Evolutionary conservation across 2,329 filamentous ascomycete genomes (phyloP).

Genomic region (Chrysoporthe deuterocubensis): DNA sequence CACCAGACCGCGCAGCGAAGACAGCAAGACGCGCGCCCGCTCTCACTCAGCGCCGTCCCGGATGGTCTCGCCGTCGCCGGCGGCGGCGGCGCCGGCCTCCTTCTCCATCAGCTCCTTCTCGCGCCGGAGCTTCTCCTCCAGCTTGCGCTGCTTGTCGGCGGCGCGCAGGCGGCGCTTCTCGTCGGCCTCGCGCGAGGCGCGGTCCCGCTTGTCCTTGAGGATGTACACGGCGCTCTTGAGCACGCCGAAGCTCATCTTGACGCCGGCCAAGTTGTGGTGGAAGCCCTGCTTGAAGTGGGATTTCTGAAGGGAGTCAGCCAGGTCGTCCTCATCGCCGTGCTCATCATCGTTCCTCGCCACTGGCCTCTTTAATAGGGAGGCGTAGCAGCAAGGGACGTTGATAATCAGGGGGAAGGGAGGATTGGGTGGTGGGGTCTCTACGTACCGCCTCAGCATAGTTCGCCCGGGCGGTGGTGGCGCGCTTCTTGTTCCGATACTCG

Average conservation of each 20-base stretch:
- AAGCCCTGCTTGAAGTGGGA: constrained; percentile 44
- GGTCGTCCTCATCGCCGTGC: too few species aligned
- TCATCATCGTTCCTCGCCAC: too few species aligned
- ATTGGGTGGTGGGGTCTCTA: too few species aligned
- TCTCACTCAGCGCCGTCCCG: background rate
- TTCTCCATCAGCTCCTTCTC: constrained; percentile 27
- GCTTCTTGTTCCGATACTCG: constrained; percentile 47
- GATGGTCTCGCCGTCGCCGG: constrained; percentile 4
- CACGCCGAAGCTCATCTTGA: constrained; percentile 40
- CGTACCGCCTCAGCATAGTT: constrained; percentile 41
- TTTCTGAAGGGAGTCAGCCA: constrained; percentile 28
- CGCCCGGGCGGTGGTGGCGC: constrained; percentile 43
- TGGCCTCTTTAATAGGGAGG: too few species aligned
- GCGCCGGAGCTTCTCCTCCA: constrained; percentile 23
- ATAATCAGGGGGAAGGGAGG: too few species aligned
- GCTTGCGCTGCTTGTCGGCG: constrained; percentile 39
- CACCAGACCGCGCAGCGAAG: too few species aligned
- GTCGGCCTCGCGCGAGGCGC: constrained; percentile 36
- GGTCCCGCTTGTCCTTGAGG: constrained; percentile 42
- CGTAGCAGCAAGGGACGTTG: too few species aligned
- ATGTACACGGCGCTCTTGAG: constrained; percentile 42
- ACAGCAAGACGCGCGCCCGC: too few species aligned
- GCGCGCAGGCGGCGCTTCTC: constrained; percentile 37
- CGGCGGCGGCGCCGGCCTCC: background rate
- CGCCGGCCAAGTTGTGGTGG: constrained; percentile 42